Conservation (phyloP, 2,329 filamentous ascomycete genomes). For the Cladosporium sp. region DNA sequence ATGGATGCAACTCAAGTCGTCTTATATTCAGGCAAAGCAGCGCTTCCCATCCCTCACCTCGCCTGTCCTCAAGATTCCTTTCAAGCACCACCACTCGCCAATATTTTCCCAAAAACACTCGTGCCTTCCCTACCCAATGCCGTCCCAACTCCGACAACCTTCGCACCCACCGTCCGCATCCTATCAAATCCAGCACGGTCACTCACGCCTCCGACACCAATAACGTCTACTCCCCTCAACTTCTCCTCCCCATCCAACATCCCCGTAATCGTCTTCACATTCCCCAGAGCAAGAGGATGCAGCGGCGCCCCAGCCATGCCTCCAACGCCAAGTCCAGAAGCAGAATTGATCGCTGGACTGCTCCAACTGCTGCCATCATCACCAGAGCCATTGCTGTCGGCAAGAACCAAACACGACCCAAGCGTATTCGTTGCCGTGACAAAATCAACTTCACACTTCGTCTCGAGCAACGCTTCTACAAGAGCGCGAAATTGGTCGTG, state of each 20-base stretch:
- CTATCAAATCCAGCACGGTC: constrained; percentile 59
- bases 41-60: not conserved
- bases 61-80: not conserved
- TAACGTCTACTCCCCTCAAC: constrained; percentile 56
- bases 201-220: constrained; percentile 69
- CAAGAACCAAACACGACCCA: constrained; percentile 61
- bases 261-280: constrained; percentile 63
- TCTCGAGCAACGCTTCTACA: constrained; percentile 45
- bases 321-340: constrained; percentile 56
- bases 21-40: too few relatives aligned
- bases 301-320: constrained; percentile 69
- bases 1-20: too few relatives aligned
- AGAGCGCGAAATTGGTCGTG: constrained; percentile 60
- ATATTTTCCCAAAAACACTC: constrained; percentile 58
- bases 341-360: constrained; percentile 46
- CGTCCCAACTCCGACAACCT: constrained; percentile 65
- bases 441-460: constrained; percentile 55
- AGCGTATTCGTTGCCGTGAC: constrained; percentile 73
- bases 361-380: not conserved
- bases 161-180: constrained; percentile 65
- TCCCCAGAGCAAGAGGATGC: constrained; percentile 70
- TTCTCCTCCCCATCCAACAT: constrained; percentile 51
- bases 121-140: constrained; percentile 63
- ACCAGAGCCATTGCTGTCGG: not conserved
- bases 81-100: constrained; percentile 1